These are phyloP conservation scores for Austroboletus eburneus DNA, from an alignment of 768 basidiomycete genomes.

Conservation along the genomic window DNA sequence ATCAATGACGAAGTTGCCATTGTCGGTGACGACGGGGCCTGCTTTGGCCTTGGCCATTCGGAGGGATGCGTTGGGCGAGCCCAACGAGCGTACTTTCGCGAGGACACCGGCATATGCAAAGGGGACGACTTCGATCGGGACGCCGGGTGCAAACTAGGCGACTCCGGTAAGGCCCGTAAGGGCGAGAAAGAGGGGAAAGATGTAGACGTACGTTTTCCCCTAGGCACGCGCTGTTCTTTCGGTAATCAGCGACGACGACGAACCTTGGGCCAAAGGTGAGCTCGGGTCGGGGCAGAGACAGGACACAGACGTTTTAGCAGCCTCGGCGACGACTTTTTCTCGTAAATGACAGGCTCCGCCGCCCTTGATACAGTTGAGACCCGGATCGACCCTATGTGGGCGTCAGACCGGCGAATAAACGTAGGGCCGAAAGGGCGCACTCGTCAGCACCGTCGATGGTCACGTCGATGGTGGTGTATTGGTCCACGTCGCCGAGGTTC, in stretches of 20 bases:
- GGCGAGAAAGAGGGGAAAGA: not conserved
- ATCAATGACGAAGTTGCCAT: slow-evolving; percentile 97
- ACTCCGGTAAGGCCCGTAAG: not conserved
- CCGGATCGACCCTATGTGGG: slow-evolving; percentile 66
- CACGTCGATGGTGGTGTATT: slow-evolving; percentile 88
- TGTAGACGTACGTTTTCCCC: slow-evolving; percentile 70
- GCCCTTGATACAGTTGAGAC: slow-evolving; percentile 93
- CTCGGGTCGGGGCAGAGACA: too few relatives aligned
- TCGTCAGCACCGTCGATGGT: slow-evolving; percentile 98
- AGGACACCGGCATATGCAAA: slow-evolving; percentile 93
- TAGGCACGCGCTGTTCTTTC: slow-evolving; percentile 83
- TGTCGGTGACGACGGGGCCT: slow-evolving; percentile 95
- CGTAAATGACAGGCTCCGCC: slow-evolving; percentile 95
- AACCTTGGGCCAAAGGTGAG: slow-evolving; percentile 58
- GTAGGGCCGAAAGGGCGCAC: slow-evolving; percentile 41
- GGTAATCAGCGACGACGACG: slow-evolving; percentile 92
- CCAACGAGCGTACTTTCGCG: slow-evolving; percentile 60
- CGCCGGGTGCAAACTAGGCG: slow-evolving; percentile 73
- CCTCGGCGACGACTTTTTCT: slow-evolving; percentile 97
- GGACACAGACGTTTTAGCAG: slow-evolving; percentile 67
- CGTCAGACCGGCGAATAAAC: not conserved
- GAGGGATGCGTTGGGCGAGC: slow-evolving; percentile 68
- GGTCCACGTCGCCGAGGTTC: slow-evolving; percentile 82
- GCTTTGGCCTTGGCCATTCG: slow-evolving; percentile 94
- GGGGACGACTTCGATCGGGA: slow-evolving; percentile 95